phyloP scores from a whole-genome alignment of 768 basidiomycete genomes.

The Termitomyces bulborhizus region DNA sequence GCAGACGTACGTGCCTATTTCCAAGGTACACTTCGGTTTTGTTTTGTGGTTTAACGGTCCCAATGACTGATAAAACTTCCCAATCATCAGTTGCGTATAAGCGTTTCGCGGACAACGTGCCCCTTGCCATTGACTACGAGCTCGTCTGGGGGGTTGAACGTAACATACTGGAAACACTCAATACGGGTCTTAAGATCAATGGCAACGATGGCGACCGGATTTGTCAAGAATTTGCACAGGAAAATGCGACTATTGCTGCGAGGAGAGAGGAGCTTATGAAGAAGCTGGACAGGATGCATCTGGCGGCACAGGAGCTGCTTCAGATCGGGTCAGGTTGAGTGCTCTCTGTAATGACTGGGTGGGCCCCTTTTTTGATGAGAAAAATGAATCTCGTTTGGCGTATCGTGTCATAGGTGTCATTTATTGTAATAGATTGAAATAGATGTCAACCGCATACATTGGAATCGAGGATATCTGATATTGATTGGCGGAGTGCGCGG shows the following conservation, averaged over 20 bases:
- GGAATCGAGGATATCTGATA: too few relatives aligned
- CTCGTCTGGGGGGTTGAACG: constrained; percentile 47
- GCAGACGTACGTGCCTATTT: constrained; percentile 69
- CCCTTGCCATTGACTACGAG: constrained; percentile 49
- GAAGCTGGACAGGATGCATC: constrained; percentile 11
- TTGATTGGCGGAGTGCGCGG: too few relatives aligned
- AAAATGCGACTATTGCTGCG: constrained; percentile 2
- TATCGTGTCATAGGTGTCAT: too few relatives aligned
- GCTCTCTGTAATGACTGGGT: background rate
- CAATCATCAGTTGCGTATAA: constrained; percentile 46
- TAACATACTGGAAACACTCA: constrained; percentile 38
- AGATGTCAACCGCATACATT: too few relatives aligned
- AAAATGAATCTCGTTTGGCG: too few relatives aligned
- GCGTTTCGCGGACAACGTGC: constrained; percentile 51
- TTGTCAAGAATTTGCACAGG: constrained; percentile 44
- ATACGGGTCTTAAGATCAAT: constrained; percentile 45
- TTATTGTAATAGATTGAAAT: too few relatives aligned
- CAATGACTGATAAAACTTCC: background rate
- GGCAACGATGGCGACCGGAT: constrained; percentile 37
- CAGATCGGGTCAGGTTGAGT: background rate
- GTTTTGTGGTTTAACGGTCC: background rate
- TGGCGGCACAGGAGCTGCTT: constrained; percentile 18
- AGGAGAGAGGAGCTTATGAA: constrained; percentile 9
- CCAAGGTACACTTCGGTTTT: constrained; percentile 46
- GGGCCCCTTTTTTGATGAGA: too few relatives aligned